phyloP scores from a whole-genome alignment of 768 basidiomycete species.

The Naematelia encephala region DNA sequence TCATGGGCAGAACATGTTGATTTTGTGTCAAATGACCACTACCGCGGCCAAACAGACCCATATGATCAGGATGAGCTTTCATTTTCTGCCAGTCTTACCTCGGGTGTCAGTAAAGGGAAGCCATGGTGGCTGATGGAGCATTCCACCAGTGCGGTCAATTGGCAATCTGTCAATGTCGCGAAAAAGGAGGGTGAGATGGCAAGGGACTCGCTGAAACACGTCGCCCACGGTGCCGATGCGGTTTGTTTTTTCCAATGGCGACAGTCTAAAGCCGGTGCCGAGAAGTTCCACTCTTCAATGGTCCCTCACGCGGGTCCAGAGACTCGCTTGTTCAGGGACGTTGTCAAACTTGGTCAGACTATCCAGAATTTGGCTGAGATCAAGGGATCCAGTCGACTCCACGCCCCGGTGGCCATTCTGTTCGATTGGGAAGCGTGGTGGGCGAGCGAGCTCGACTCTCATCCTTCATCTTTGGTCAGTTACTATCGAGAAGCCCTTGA shows the following conservation, averaged over 20 bases:
- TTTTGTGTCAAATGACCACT: too few relatives aligned
- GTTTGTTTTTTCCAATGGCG: slow-evolving; percentile 26
- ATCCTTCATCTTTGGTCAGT: slow-evolving; percentile 9
- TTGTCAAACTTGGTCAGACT: slow-evolving; percentile 15
- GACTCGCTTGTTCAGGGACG: slow-evolving; percentile 17
- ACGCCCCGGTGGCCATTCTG: slow-evolving; percentile 17
- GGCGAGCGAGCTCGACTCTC: slow-evolving; percentile 14
- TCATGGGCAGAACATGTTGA: too few relatives aligned
- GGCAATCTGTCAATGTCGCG: too few relatives aligned
- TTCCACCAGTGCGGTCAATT: too few relatives aligned
- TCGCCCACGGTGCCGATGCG: slow-evolving; percentile 19
- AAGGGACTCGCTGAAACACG: too few relatives aligned
- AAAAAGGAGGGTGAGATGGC: too few relatives aligned
- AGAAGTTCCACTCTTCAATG: slow-evolving; percentile 24
- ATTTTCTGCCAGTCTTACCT: too few relatives aligned
- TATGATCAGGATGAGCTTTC: too few relatives aligned
- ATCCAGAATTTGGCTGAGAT: slow-evolving; percentile 14
- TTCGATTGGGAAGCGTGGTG: slow-evolving; percentile 18
- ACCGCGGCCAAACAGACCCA: too few relatives aligned
- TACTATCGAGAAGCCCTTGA: slow-evolving; percentile 17
- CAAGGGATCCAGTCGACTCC: slow-evolving; percentile 6
- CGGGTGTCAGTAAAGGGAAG: too few relatives aligned
- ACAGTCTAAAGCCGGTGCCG: slow-evolving; percentile 14
- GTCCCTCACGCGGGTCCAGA: slow-evolving; percentile 18
- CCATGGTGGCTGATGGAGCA: too few relatives aligned